These are phyloP conservation scores for Solanum hybrid DNA, from an alignment of 305 asterid species.

Conservation along the genomic window DNA sequence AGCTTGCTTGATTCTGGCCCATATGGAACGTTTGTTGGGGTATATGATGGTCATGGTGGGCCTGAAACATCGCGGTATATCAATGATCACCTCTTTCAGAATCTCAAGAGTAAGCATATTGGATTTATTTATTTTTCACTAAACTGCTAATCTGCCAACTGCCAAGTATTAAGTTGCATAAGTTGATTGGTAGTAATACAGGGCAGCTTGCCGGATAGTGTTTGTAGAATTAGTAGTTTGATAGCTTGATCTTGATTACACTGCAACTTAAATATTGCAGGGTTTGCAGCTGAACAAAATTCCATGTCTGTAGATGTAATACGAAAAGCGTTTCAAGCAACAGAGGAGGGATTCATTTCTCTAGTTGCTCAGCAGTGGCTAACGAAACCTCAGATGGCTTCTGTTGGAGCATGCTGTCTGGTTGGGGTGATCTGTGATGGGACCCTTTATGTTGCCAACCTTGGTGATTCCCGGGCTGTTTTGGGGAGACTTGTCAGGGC, in stretches of 20 bases:
- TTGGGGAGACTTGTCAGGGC: conserved; percentile 79
- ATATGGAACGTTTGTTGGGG: conserved; percentile 35
- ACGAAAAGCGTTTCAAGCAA: conserved; percentile 79
- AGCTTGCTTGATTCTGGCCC: conserved; percentile 39
- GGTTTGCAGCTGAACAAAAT: conserved; percentile 65
- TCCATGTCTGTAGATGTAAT: conserved; percentile 82
- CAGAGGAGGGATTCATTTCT: conserved; percentile 81
- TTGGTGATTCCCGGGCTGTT: conserved; percentile 95
- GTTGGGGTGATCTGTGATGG: conserved; percentile 68
- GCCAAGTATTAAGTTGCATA: background rate
- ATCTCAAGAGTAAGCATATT: conserved; percentile 53
- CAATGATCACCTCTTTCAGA: conserved; percentile 66
- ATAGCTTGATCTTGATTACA: background rate
- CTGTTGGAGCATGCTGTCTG: conserved; percentile 91
- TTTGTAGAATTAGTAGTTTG: background rate
- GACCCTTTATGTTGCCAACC: conserved; percentile 67
- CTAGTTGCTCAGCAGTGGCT: conserved; percentile 69
- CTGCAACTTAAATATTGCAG: conserved; percentile 26
- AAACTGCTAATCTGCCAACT: background rate
- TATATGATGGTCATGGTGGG: conserved; percentile 43
- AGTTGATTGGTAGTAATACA: background rate
- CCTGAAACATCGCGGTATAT: conserved; percentile 52
- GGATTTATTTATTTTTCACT: background rate
- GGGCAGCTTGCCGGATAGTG: background rate
- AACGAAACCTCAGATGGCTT: conserved; percentile 73